Conservation (phyloP, 352 stramenopile genomes). For the Phytophthora meadii region DNA sequence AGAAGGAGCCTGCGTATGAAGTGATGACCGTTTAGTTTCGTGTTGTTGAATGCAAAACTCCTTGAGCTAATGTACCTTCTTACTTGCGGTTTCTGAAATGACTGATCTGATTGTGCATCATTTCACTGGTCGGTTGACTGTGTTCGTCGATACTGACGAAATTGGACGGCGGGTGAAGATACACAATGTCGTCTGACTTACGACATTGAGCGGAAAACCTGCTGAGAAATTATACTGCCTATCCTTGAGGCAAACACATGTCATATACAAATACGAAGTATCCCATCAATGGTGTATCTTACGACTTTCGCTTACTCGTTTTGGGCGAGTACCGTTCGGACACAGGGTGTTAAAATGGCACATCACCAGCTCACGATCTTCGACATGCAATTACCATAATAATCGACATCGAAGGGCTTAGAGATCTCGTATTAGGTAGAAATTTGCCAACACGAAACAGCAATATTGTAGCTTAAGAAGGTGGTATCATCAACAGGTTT, state of each 20-base stretch:
- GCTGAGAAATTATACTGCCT: background rate
- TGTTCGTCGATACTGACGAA: background rate
- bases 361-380: too few species aligned
- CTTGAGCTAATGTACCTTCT: background rate
- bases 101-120: background rate
- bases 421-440: too few species aligned
- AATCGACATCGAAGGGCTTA: too few species aligned
- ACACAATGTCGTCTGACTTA: background rate
- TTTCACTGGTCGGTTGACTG: background rate
- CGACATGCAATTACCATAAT: too few species aligned
- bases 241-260: background rate
- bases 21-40: background rate
- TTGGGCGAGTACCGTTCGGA: too few species aligned
- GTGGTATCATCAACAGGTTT: too few species aligned
- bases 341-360: background rate
- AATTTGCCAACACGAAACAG: too few species aligned
- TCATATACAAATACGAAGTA: slow-evolving; percentile 1
- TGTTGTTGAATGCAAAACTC: background rate
- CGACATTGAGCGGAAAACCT: background rate
- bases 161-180: background rate
- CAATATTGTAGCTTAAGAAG: too few species aligned
- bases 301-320: too few species aligned
- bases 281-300: too few species aligned
- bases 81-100: background rate
- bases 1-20: background rate